phyloP scores from a whole-genome alignment of 805 yeast genomes.

The Millerozyma miso region DNA sequence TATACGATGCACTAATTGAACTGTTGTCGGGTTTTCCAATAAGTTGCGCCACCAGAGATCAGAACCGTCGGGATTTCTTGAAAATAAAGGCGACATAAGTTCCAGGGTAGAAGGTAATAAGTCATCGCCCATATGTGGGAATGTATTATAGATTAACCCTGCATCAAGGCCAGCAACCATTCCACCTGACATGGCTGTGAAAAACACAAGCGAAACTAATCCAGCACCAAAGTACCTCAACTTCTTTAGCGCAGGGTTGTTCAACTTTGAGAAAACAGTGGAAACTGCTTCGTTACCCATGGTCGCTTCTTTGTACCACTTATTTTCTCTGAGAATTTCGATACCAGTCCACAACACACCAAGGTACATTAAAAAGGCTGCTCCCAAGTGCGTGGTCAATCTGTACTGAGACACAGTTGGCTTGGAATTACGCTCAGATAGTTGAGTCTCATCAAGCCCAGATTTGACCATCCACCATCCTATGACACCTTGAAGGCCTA shows the following conservation, averaged over 20 bases:
- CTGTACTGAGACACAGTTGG: constrained; percentile 98
- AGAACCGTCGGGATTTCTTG: constrained; percentile 61
- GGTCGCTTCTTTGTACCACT: constrained; percentile 47
- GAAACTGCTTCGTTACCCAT: constrained; percentile 54
- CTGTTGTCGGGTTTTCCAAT: constrained; percentile 94
- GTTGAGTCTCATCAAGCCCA: constrained; percentile 78
- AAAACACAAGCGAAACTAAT: constrained; percentile 64
- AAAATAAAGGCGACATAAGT: constrained; percentile 67
- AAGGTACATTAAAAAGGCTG: constrained; percentile 82
- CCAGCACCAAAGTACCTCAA: constrained; percentile 54
- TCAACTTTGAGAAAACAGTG: constrained; percentile 52
- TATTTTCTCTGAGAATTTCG: constrained; percentile 70
- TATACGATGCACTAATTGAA: constrained; percentile 85
- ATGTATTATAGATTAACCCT: constrained; percentile 90
- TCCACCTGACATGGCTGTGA: constrained; percentile 96
- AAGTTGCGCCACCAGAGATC: constrained; percentile 90
- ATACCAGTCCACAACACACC: constrained; percentile 91
- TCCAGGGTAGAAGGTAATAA: constrained; percentile 74
- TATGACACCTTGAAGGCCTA: constrained; percentile 91
- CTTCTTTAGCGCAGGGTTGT: constrained; percentile 54
- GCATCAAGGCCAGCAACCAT: constrained; percentile 98
- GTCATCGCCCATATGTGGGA: constrained; percentile 94
- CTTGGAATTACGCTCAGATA: constrained; percentile 77
- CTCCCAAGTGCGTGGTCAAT: constrained; percentile 88
- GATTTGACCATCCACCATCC: constrained; percentile 99